Base-by-base conservation (phyloP, 2,329 filamentous ascomycete species). In the Trichoderma breve region DNA sequence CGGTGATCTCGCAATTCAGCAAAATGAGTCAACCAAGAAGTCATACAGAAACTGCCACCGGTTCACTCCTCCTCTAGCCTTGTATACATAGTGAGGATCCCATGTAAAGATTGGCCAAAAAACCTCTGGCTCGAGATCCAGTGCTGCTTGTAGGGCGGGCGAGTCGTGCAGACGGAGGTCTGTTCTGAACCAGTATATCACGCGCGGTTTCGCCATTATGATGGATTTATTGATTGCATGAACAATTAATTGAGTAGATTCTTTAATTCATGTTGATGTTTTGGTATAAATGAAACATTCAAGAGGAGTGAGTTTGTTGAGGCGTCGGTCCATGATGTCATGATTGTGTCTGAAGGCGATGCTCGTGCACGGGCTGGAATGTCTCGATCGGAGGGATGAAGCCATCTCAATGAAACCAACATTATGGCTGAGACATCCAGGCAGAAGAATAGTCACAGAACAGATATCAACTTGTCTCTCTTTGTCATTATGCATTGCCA, bases 31-130 rank as follows among this genome's bases (percentile, higher is more conserved):
- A n/a, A n/a, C n/a, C n/a, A n/a, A n/a, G n/a, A n/a, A n/a, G 3
- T 15, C 83, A 77, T 76, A 89, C 83, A 93, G 80, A 77, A 91
- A 94, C 76, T 93, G 90, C 90, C 91, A 94, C 75, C 92, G 84
- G 76, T 95, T 95, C 9, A 89, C 83, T 0, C 91, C 91, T 5
- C 91, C 91, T 71, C 92, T 86, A 1, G 90, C 89, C 36, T 86
- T 86, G 78, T 93, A 94, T 30, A 94, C 91, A 78, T 94, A 94
- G 79, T 94, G 91, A 71, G 92, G 92, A 78, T 94, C 92, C 91
- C 92, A 95, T 1, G 90, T 93, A 86, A 92, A 95, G 60, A 94
- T 87, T 1, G 92, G 92, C 84, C 91, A 94, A 30, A 95, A 83
- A 24, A 87, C 88, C 67, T 87, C 86, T 1, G 92, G 91, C 0